Evolutionary conservation across 192 early-diverging fungal genomes (phyloP), one percentile per base, ranked within the genome.

Genomic region (Linnemannia schmuckeri): DNA sequence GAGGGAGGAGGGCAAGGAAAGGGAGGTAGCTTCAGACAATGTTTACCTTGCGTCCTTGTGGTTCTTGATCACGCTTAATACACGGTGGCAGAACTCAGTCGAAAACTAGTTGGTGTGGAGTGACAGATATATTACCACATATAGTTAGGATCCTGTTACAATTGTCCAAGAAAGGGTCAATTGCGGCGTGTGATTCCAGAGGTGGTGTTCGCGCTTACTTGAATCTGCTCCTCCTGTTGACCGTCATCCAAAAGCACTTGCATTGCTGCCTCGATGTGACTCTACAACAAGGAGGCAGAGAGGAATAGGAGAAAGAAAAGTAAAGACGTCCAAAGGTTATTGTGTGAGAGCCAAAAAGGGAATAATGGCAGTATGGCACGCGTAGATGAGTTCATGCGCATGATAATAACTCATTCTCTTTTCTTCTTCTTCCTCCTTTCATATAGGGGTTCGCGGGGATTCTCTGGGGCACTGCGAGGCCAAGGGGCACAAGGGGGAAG

Each of bases 1-100:
- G 0, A 35, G 33, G 37, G 52, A 41, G 38, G 20, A 27, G 4
- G 10, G 5, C 44, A 10, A 54, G 54, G 6, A 57, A 46, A 33
- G 44, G 69, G 69, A 54, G 24, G 46, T 44, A 24, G 27, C 20
- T 72, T 0, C 49, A 72, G 47, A 40, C 15, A 47, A 20, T 27
- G 42, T 68, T 74, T 55, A 87, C 85, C 75, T 75, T 73, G 78
- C 66, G 72, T 87, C 85, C 79, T 81, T 81, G 66, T 87, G 79
- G 41, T 78, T 81, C 72, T 87, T 87, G 74, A 87, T 81, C 3
- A 76, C 75, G 46, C 81, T 75, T 9, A 87, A 52, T 15, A 87
- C 79, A 20, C 79, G 79, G 47, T 74, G 71, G 35, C 85, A 87
- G 27, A 87, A 78, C 13, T 87, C 85, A 38, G 47, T 17, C 17